These are phyloP conservation scores for Elsinoe ampelina DNA, from an alignment of 2,329 filamentous ascomycete genomes.

Conservation along the genomic window DNA sequence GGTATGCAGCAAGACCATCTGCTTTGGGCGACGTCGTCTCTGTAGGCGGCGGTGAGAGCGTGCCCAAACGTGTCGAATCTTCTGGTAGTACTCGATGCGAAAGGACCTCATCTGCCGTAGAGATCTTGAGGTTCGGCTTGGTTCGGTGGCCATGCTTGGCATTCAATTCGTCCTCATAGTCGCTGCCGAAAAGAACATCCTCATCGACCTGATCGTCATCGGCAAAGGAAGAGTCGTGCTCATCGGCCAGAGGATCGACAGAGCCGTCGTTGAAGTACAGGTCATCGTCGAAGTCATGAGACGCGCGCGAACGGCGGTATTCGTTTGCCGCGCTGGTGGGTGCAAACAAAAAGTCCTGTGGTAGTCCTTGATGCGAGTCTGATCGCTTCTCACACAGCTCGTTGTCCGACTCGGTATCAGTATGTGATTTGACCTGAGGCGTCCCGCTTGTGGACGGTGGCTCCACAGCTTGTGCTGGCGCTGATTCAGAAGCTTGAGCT, in stretches of 20 bases:
- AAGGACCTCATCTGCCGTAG: not conserved
- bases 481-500: not conserved
- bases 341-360: conserved; percentile 10
- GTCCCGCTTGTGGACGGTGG: not conserved
- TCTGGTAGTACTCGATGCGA: not conserved
- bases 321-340: not conserved
- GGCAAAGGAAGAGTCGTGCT: conserved; percentile 17
- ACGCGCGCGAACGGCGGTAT: not conserved
- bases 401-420: conserved; percentile 9
- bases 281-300: conserved; percentile 13
- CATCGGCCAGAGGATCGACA: conserved; percentile 19
- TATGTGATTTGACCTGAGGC: not conserved
- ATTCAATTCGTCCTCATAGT: conserved; percentile 8
- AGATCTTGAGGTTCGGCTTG: conserved; percentile 5
- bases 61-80: not conserved
- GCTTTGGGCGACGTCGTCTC: not conserved
- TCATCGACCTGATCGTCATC: conserved; percentile 22
- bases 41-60: not conserved
- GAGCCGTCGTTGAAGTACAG: conserved; percentile 30
- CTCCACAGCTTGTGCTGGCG: not conserved
- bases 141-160: conserved; percentile 1
- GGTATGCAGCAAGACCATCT: conserved; percentile 56
- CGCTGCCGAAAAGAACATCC: conserved; percentile 26
- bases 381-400: conserved; percentile 7
- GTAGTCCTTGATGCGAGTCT: conserved; percentile 15